These are phyloP conservation scores for Schizophyllum amplum DNA, from an alignment of 1,284 basidiomycete species.

Conservation along the genomic window DNA sequence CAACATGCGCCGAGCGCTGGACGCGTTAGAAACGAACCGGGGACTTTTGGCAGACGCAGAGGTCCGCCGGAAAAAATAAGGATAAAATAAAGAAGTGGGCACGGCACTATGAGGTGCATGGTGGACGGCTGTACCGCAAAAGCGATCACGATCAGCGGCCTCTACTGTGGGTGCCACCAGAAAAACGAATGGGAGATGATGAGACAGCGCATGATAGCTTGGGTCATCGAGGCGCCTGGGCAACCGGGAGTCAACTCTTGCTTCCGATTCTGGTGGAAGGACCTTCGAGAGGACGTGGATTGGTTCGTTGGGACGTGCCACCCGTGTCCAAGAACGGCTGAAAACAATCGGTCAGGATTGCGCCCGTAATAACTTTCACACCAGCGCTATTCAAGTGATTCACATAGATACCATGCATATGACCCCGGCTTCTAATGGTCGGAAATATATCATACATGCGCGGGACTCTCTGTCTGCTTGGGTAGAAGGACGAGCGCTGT, in stretches of 20 bases:
- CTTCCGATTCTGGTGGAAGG: conserved; percentile 17
- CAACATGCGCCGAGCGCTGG: no score
- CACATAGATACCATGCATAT: no score
- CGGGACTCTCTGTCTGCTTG: conserved; percentile 16
- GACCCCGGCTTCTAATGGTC: conserved; percentile 17
- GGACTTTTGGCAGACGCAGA: no score
- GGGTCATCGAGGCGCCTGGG: conserved; percentile 20
- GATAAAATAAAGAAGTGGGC: no score
- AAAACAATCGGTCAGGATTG: conserved; percentile 2
- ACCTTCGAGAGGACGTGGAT: conserved; percentile 9
- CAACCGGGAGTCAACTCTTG: conserved; percentile 9
- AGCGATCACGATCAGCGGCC: conserved; percentile 10
- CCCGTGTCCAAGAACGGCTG: conserved; percentile 9
- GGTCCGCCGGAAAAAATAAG: no score
- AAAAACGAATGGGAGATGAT: conserved; percentile 13
- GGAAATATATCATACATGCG: conserved; percentile 18
- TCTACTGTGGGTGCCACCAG: no score
- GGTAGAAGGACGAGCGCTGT: conserved; percentile 16
- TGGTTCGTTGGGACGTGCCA: conserved; percentile 11
- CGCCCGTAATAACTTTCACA: conserved; percentile 8
- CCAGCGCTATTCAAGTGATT: conserved; percentile 13
- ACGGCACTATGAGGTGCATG: neutral
- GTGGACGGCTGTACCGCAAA: neutral
- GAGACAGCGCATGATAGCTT: conserved; percentile 16
- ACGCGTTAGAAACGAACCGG: no score